Base-by-base conservation (phyloP, 139 green algal species). In the Auxenochlorella pyrenoidosa region DNA sequence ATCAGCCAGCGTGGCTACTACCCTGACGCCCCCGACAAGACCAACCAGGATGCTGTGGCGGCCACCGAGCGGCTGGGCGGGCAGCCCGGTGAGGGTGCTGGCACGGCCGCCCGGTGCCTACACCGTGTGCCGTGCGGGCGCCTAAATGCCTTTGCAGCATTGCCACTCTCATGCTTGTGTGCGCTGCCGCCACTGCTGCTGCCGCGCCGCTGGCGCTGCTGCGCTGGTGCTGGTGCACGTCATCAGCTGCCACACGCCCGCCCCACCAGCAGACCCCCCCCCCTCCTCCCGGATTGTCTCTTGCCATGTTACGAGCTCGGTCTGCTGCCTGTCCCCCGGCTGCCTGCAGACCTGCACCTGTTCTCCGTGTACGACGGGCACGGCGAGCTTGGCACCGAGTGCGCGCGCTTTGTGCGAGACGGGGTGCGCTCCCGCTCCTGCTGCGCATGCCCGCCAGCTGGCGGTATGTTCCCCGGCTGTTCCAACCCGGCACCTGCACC, bases 291-390 rank as follows among this genome's bases (percentile, higher is more conserved):
- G 1, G 66, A 0, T 40, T 19, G 32, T 34, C 22, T n/a, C 66
- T 2, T 30, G 10, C 4, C 30, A 24, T 43, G 12, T 32, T 43
- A 22, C 34, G 12, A 13, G 34, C 38, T 26, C 15, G n/a, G 19
- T 12, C 68, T 43, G 68, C 68, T 75, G 68, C 38, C n/a, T 38
- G 15, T 13, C n/a, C n/a, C n/a, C n/a, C n/a, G n/a, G n/a, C 34
- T 15, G 15, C 68, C 34, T 21, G 30, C 79, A 58, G 86, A 63
- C 10, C 63, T 65, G 36, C 65, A 87, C 60, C 75, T 97, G 32
- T 94, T 96, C 40, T 93, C 92, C 26, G 96, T 99, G 16, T 99
- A 98, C 89, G 97, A 99, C 87, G 96, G 95, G 3, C 95, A 98
- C 65, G 96, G 96, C 3, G 92, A 95, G 43, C 89, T 90, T 71